These are phyloP conservation scores for Otatea glauca DNA, from an alignment of 176 grass and related monocot genomes.

Conservation along the genomic window DNA sequence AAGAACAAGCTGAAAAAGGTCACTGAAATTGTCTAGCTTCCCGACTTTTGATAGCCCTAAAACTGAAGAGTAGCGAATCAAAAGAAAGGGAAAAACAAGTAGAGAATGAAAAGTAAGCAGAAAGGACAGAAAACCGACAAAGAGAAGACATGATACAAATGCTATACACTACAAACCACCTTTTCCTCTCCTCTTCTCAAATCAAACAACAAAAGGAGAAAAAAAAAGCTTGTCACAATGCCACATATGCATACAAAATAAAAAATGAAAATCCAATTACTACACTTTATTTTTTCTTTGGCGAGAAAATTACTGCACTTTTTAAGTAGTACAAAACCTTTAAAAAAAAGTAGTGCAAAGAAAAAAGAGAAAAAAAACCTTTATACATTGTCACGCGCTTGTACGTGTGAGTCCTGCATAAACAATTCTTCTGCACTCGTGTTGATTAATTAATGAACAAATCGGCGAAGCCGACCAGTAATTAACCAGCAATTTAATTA, in stretches of 20 bases:
- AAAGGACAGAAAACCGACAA: not conserved
- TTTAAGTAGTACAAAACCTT: no score
- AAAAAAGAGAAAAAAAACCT: not conserved
- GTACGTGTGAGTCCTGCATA: slow-evolving; percentile 10
- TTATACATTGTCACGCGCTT: not conserved
- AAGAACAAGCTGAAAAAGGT: not conserved
- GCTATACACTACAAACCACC: slow-evolving; percentile 7
- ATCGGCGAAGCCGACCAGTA: slow-evolving; percentile 18
- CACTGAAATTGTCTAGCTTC: not conserved
- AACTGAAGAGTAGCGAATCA: not conserved
- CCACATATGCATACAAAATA: not conserved
- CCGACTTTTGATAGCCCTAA: not conserved
- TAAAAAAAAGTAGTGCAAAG: no score
- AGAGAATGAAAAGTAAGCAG: not conserved
- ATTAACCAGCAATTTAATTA: slow-evolving; percentile 32
- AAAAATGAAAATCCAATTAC: not conserved
- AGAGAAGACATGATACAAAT: not conserved
- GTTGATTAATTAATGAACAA: slow-evolving; percentile 37
- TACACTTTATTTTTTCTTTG: not conserved
- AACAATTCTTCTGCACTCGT: slow-evolving; percentile 22
- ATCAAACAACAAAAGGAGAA: not conserved
- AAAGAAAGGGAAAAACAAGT: not conserved
- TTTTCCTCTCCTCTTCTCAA: not conserved
- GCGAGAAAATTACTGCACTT: not conserved
- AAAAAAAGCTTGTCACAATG: not conserved